Evolutionary conservation across 225 moss, liverwort and hornwort species (phyloP), one percentile per base, ranked within the genome.

Genomic region (Straminergon stramineum): DNA sequence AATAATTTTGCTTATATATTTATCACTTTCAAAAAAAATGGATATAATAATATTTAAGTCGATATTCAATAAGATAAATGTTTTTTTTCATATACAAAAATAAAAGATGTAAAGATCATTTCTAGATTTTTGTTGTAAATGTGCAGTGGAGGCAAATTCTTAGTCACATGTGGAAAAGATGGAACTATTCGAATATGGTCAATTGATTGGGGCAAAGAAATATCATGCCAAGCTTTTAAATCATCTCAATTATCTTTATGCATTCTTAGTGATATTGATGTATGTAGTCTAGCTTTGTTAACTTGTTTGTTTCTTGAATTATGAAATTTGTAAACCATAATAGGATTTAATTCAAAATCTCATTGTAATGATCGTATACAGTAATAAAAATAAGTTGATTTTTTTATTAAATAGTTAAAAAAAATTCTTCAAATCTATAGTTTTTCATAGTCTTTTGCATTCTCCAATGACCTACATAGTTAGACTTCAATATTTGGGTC

Each of bases 141-240:
- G 78, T 87, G 86, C 90, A 98, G 98, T 74, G 91, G 67, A 66
- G 94, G 96, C 16, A 94, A 94, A 91, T 94, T 97, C 6, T 90
- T 98, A 81, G 92, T 96, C 4, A 98, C 97, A 13, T 96, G 96
- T 37, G 97, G 98, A 17, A 92, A 95, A 56, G 98, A 98, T 92
- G 94, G 95, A 73, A 97, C 98, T 39, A 67, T 96, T 65, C 86
- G 96, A 63, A 86, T 90, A 78, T 98, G 98, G 98, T 94, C 89
- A 67, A 89, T 95, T 26, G 93, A 97, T 79, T 91, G 92, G 90
- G 98, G 98, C 39, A 96, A 93, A 86, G 98, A 95, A 84, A 80
- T 95, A 43, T 97, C 96, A 69, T 92, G 95, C 16, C 90, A 94
- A 19, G 81, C 53, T 84, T 92, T 97, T 64, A 92, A 94, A 57